Conservation (phyloP, 352 stramenopile species). For the Thalassiosira pacifica region DNA sequence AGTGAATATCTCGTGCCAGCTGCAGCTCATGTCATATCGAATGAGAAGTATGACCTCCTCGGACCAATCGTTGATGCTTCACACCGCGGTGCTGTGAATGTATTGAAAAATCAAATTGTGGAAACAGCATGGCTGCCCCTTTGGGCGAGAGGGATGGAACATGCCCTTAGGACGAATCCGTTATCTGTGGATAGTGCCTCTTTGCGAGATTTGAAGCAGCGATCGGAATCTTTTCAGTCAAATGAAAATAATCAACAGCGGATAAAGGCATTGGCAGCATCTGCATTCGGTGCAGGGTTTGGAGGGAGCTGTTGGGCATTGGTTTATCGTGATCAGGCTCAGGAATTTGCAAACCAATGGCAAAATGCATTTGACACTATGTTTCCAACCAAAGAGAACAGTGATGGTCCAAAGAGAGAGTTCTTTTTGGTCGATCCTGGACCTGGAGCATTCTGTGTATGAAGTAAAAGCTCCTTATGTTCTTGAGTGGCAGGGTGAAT, state of each 20-base stretch:
- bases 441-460: conserved; percentile 19
- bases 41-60: conserved; percentile 22
- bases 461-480: too few species aligned
- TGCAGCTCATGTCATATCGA: conserved; percentile 22
- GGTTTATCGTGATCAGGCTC: conserved; percentile 24
- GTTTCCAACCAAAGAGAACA: conserved; percentile 25
- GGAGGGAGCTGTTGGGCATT: conserved; percentile 46
- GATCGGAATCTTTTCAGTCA: too few species aligned
- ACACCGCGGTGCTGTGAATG: conserved; percentile 34
- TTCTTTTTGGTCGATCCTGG: conserved; percentile 44
- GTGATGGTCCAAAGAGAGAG: conserved; percentile 12
- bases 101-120: conserved; percentile 40
- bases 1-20: conserved; percentile 38
- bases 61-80: conserved; percentile 36
- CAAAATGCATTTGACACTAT: conserved; percentile 24
- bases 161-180: background rate
- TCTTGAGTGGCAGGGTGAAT: too few species aligned
- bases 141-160: conserved; percentile 33
- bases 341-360: conserved; percentile 42
- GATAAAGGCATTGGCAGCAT: conserved; percentile 39
- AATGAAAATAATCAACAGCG: background rate
- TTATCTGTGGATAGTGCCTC: background rate
- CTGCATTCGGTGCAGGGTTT: conserved; percentile 43
- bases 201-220: background rate
- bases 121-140: conserved; percentile 52